Percentiles rank a stretch among this genome's conserved stretches.
Conservation (phyloP, 305 asterid genomes). For the Fraxinus greggii region DNA sequence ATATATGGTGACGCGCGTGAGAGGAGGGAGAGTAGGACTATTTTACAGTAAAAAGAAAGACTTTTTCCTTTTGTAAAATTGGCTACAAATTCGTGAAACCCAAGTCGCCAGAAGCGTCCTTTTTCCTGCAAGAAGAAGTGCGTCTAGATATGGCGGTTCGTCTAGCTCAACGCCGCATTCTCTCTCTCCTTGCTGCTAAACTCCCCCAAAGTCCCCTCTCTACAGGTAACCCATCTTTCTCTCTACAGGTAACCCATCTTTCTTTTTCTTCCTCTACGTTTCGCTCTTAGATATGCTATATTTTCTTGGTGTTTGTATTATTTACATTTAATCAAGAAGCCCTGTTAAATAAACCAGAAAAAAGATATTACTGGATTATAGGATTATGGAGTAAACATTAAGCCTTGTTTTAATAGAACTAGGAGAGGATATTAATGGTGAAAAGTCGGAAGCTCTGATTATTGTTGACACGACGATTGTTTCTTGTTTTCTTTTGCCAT, state of each 20-base stretch:
- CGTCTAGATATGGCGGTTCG: slow-evolving; percentile 56
- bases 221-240: slow-evolving; percentile 38
- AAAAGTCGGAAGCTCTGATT: neutral
- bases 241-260: slow-evolving; percentile 40
- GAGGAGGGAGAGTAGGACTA: too few relatives aligned
- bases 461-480: neutral
- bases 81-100: slow-evolving; percentile 7
- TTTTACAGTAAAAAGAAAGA: too few relatives aligned
- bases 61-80: too few relatives aligned
- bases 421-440: neutral
- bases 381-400: neutral
- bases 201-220: slow-evolving; percentile 27
- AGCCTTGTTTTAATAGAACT: neutral
- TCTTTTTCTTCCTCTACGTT: neutral
- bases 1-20: too few relatives aligned
- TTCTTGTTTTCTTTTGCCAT: neutral
- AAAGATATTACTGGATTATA: neutral
- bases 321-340: neutral
- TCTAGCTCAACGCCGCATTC: slow-evolving; percentile 37
- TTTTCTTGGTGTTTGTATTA: neutral
- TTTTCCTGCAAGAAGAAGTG: neutral
- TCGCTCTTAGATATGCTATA: neutral
- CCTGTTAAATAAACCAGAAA: neutral
- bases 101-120: neutral
- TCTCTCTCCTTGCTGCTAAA: slow-evolving; percentile 49